Base-by-base conservation (phyloP, 1,284 basidiomycete species). In the Microbotryum scabiosae region DNA sequence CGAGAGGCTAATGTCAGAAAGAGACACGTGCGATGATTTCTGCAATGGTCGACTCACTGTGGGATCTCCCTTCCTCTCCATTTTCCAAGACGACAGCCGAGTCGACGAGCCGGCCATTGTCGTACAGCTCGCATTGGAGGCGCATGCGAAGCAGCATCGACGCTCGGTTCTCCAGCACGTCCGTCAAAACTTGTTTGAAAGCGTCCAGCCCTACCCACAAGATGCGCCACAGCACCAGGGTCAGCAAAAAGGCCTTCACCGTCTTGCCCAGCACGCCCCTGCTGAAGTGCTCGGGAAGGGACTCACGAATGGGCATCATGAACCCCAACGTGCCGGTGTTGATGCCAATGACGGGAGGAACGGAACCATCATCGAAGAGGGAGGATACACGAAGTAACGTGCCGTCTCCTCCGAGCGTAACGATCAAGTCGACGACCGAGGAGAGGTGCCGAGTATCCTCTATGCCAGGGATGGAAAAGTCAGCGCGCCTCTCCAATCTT, bases 241-340 rank as follows among this genome's bases (percentile, higher is more conserved):
- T 45, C 21, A 57, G 43, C n/a, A n/a, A 41, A 18, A 43, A 23
- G 10, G 18, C 6, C 25, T 43, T 58, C 0, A 47, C 32, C n/a
- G n/a, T n/a, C n/a, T n/a, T n/a, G n/a, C n/a, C n/a, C n/a, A n/a
- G n/a, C n/a, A n/a, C n/a, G n/a, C n/a, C n/a, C n/a, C n/a, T n/a
- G n/a, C n/a, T 48, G 18, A 56, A 21, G 23, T 4, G 30, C 21
- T 9, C 36, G 1, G 20, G 32, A 49, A 8, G 16, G 23, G 5
- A 81, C 89, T 78, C 71, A 90, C 90, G 88, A 76, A 96, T 97
- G 0, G 94, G 93, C 21, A 97, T 80, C 20, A 97, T 77, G 75
- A 97, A 97, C 1, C 93, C 93, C 0, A 97, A 79, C 1, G 90
- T 93, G 8, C 93, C 94, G 88, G 97, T 90, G 0, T 88, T 92